Evolutionary conservation across 352 stramenopile species (phyloP).

Genomic region (Phytophthora ramorum): DNA sequence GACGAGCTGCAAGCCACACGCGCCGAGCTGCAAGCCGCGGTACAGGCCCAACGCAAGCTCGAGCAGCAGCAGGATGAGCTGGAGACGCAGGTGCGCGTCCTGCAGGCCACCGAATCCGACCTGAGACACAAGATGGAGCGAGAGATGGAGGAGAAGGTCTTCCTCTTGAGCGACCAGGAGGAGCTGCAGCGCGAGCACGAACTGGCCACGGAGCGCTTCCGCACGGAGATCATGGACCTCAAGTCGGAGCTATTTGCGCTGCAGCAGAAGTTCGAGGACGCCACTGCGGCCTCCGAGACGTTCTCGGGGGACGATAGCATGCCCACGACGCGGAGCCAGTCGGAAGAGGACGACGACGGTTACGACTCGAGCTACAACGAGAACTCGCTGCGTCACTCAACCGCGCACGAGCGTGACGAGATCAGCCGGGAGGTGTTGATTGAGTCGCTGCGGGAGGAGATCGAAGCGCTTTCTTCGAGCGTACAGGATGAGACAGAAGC

Average conservation of each 20-base stretch:
- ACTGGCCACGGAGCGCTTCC: conserved; percentile 77
- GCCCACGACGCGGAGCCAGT: conserved; percentile 41
- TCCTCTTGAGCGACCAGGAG: conserved; percentile 83
- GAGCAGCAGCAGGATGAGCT: conserved; percentile 85
- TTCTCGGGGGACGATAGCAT: conserved; percentile 45
- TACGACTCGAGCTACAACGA: conserved; percentile 46
- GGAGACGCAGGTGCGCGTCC: conserved; percentile 81
- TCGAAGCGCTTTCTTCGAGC: conserved; percentile 65
- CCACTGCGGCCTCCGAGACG: conserved; percentile 19
- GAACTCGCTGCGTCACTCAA: conserved; percentile 54
- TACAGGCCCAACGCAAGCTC: conserved; percentile 53
- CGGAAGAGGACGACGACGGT: conserved; percentile 43
- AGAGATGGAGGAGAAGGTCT: conserved; percentile 89
- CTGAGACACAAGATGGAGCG: conserved; percentile 85
- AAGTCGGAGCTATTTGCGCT: conserved; percentile 85
- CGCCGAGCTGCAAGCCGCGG: conserved; percentile 44
- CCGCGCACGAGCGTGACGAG: conserved; percentile 65
- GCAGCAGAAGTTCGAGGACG: conserved; percentile 67
- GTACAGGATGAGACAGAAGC: conserved; percentile 74
- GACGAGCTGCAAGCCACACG: conserved; percentile 55
- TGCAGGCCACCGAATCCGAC: conserved; percentile 82
- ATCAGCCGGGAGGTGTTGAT: conserved; percentile 72
- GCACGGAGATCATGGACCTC: conserved; percentile 86
- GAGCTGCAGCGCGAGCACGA: conserved; percentile 85
- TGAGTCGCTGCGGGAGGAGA: conserved; percentile 68